Conservation (phyloP, 2,329 filamentous ascomycete species). For the Cladophialophora immunda region DNA sequence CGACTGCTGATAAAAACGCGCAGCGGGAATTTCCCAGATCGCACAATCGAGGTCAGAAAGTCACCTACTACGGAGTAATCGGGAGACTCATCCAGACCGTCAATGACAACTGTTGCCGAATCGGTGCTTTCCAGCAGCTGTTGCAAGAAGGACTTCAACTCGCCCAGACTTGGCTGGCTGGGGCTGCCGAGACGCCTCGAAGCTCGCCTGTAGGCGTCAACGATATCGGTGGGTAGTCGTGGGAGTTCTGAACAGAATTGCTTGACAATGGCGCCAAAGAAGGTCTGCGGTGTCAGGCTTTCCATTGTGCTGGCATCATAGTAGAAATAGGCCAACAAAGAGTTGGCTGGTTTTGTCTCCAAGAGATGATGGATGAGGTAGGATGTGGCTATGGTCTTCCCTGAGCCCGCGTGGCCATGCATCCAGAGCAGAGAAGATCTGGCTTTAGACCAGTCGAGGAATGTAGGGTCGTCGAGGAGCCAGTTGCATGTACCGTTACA, state of each 20-base stretch:
- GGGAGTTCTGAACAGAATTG: slow-evolving; percentile 29
- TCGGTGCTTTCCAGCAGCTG: slow-evolving; percentile 10
- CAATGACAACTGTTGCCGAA: slow-evolving; percentile 26
- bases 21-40: slow-evolving; percentile 21
- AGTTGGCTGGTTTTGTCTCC: not conserved
- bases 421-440: slow-evolving; percentile 34
- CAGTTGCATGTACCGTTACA: slow-evolving; percentile 31
- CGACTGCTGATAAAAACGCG: slow-evolving; percentile 34
- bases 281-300: slow-evolving; percentile 33
- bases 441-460: slow-evolving; percentile 25
- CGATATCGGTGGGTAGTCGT: slow-evolving; percentile 21
- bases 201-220: slow-evolving; percentile 18
- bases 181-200: slow-evolving; percentile 21
- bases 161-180: slow-evolving; percentile 22
- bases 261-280: slow-evolving; percentile 33
- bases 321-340: slow-evolving; percentile 32
- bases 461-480: slow-evolving; percentile 27
- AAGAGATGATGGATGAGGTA: slow-evolving; percentile 32
- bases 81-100: slow-evolving; percentile 34
- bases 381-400: slow-evolving; percentile 33
- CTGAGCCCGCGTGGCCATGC: slow-evolving; percentile 32
- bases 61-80: slow-evolving; percentile 30
- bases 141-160: slow-evolving; percentile 21
- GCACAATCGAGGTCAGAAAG: slow-evolving; percentile 29
- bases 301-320: slow-evolving; percentile 36